Evolutionary conservation across 768 basidiomycete genomes (phyloP), one percentile per base, ranked within the genome.

Genomic region (Lentinula aciculospora): DNA sequence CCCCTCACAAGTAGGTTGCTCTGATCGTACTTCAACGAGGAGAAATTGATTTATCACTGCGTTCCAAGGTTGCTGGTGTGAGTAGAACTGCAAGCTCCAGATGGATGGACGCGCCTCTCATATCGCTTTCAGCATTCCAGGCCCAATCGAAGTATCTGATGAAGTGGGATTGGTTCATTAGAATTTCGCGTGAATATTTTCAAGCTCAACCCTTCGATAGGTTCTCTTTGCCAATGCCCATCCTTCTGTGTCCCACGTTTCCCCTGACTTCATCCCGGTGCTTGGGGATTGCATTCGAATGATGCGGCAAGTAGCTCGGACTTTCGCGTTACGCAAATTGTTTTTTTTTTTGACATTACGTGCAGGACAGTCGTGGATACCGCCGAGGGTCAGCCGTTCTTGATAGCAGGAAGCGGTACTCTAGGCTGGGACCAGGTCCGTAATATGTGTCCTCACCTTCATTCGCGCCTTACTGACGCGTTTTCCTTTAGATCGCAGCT

Each of bases 171-270:
- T 44, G 21, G 42, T 12, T 25, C 34, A 31, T 5, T 29, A 36
- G 45, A 15, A 12, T 4, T n/a, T 36, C 3, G 37, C 39, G 27
- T 28, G 34, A 56, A 44, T 48, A 32, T 48, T 27, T 44, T 40
- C 37, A 29, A 46, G 60, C 29, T 60, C 46, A 19, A 32, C 15
- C 15, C 21, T 13, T 34, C 21, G 44, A 56, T 63, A 89, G 81
- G 94, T 98, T 59, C 86, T 98, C 63, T 86, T 77, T 65, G 94
- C 94, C 66, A 98, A 98, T 77, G 96, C 97, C 0, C 92, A 91
- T 64, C 93, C 94, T 0, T 83, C 87, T 55, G 80, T 94, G 78
- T 90, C 89, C 53, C 95, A 98, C 70, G 84, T 94, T 64, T 89
- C 92, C 27, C 82, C 86, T 12, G 94, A 92, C 31, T 98, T 99